These are phyloP conservation scores for Nemania diffusa DNA, from an alignment of 2,329 filamentous ascomycete species.

Conservation along the genomic window DNA sequence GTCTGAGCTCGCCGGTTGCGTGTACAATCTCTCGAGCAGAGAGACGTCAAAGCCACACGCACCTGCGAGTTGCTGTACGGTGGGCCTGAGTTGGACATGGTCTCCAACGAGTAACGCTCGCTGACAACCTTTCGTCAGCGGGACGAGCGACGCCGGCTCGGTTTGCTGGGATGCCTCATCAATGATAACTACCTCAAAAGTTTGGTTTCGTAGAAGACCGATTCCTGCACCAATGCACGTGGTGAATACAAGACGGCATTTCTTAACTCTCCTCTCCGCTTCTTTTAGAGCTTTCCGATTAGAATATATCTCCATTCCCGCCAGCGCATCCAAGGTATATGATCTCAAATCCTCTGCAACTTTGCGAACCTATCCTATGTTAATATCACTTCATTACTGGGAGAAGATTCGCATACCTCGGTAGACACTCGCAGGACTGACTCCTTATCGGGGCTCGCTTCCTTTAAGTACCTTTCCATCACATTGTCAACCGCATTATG, in stretches of 20 bases:
- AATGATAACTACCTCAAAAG: conserved; percentile 27
- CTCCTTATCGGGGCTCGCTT: conserved; percentile 2
- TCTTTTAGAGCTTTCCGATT: conserved; percentile 16
- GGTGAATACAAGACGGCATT: conserved; percentile 17
- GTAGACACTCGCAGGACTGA: conserved; percentile 19
- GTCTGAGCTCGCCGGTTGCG: background rate
- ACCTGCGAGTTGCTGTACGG: conserved; percentile 21
- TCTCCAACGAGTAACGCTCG: conserved; percentile 24
- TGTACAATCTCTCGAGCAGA: conserved; percentile 27
- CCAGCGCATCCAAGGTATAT: conserved; percentile 27
- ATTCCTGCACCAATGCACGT: conserved; percentile 24
- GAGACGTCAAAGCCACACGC: conserved; percentile 24
- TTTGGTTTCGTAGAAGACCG: conserved; percentile 21
- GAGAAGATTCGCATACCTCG: conserved; percentile 8
- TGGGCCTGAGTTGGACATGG: conserved; percentile 24
- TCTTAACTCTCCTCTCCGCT: conserved; percentile 19
- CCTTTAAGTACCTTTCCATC: conserved; percentile 17
- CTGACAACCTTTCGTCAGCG: conserved; percentile 26
- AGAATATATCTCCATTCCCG: conserved; percentile 18
- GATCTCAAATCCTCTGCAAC: conserved; percentile 14
- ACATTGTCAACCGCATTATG: conserved; percentile 28
- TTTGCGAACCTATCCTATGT: conserved; percentile 11
- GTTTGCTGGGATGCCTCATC: conserved; percentile 29
- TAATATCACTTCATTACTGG: background rate
- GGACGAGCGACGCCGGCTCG: conserved; percentile 24